Evolutionary conservation across 495 filamentous ascomycete genomes (phyloP).

Genomic region (Talaromyces adpressus): DNA sequence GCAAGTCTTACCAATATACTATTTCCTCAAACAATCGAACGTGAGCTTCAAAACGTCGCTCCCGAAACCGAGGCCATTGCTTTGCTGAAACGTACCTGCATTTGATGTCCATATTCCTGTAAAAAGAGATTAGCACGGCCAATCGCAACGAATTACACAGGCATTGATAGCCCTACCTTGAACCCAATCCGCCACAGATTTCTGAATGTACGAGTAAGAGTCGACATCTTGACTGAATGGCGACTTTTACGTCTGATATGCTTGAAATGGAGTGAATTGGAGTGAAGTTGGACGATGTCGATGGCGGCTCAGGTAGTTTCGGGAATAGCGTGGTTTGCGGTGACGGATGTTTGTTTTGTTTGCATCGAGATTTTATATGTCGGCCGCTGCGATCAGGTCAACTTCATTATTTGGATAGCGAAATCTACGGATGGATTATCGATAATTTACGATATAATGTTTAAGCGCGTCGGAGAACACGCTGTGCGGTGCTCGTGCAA

Average conservation of each 20-base stretch:
- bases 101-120: constrained; percentile 83
- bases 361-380: constrained; percentile 16
- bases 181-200: constrained; percentile 83
- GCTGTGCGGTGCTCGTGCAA: constrained; percentile 27
- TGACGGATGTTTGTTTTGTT: constrained; percentile 30
- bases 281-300: constrained; percentile 13
- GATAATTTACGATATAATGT: constrained; percentile 19
- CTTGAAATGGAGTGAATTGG: not conserved
- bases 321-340: constrained; percentile 17
- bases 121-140: constrained; percentile 24
- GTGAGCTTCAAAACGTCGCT: not conserved
- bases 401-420: not conserved
- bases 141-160: not conserved
- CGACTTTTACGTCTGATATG: not conserved
- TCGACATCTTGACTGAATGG: constrained; percentile 69
- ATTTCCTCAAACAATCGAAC: constrained; percentile 11
- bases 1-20: constrained; percentile 58
- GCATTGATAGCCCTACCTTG: constrained; percentile 51
- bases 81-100: constrained; percentile 58
- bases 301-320: constrained; percentile 14
- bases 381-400: not conserved
- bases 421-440: not conserved
- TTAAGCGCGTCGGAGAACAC: constrained; percentile 35
- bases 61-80: not conserved
- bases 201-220: constrained; percentile 73